Base-by-base conservation (phyloP, 2,329 filamentous ascomycete species). In the Curvularia verruculosa region DNA sequence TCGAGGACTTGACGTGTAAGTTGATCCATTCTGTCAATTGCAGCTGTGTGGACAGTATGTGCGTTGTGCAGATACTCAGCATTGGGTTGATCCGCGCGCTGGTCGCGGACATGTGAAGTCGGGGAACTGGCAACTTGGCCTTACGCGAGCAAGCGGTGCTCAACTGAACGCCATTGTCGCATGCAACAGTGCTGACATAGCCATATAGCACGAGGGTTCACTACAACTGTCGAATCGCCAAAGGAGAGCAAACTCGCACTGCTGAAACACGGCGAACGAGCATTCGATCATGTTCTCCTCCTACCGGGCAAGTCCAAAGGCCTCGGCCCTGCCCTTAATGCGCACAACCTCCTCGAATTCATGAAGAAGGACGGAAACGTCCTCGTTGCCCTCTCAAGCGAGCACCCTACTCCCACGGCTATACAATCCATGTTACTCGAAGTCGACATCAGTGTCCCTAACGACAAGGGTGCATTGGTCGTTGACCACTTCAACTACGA, bases 401-500 rank as follows among this genome's bases (percentile, higher is more conserved):
- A 85, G 54, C 81, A 85, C 47, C 78, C 89, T 15, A 88, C 89
- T 2, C 87, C 94, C 13, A 87, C 85, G 52, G 87, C 90, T 46
- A 80, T 97, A 67, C 87, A 87, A 64, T 89, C 89, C 40, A 83
- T 96, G 54, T 89, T 98, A 49, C 82, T 90, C 70, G 92, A 98
- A 79, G 84, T 97, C 75, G 94, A 97, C 74, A 90, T 99, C 71
- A 83, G 88, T 65, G 85, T 97, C n/a, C 91, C 95, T 37, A 80
- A 86, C 34, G 94, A 96, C 78, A 91, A 93, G 71, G 91, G 89
- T 54, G 88, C 91, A 55, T 82, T 94, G 56, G 89, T 96, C 5
- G 89, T 98, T 60, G 95, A 98, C 79, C 95, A 99, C 82, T 97
- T 98, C 86, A 90, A 91, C 81, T 95, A 95, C 79, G 94, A 98